Conservation (phyloP, 2,329 filamentous ascomycete species). For the Rugonectria rugulosa region DNA sequence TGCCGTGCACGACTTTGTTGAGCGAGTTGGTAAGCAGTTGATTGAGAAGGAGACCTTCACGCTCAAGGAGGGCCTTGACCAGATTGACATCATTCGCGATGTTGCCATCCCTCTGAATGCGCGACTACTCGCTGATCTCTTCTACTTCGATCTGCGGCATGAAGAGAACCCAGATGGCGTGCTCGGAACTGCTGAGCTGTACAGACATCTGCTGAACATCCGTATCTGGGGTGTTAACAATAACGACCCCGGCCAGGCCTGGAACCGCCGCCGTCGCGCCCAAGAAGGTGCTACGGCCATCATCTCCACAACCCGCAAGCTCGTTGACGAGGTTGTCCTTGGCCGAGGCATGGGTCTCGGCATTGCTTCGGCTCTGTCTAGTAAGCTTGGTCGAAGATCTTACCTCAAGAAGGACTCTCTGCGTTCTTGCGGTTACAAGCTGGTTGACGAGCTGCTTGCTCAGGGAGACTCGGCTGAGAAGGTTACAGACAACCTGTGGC, state of each 20-base stretch:
- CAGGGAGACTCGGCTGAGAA: constrained; percentile 44
- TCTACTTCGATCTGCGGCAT: constrained; percentile 66
- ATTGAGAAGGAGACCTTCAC: constrained; percentile 49
- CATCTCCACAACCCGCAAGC: constrained; percentile 47
- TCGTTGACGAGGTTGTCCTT: constrained; percentile 47
- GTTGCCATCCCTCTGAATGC: constrained; percentile 67
- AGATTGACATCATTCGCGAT: constrained; percentile 56
- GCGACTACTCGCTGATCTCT: constrained; percentile 62
- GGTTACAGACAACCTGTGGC: constrained; percentile 48
- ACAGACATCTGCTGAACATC: constrained; percentile 51
- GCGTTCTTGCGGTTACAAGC: constrained; percentile 48
- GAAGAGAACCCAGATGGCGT: constrained; percentile 59
- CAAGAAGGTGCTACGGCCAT: constrained; percentile 48
- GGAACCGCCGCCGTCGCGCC: constrained; percentile 53
- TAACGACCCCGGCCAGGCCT: constrained; percentile 55
- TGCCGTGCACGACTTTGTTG: constrained; percentile 44
- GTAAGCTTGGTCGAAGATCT: constrained; percentile 38
- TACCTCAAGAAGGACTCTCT: constrained; percentile 47
- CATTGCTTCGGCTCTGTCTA: constrained; percentile 39
- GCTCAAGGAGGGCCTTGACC: constrained; percentile 46
- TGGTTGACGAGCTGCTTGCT: constrained; percentile 47
- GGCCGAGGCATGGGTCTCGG: constrained; percentile 44
- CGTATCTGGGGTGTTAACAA: constrained; percentile 57
- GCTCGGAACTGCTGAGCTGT: constrained; percentile 50
- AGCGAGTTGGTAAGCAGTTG: constrained; percentile 48